Conservation (phyloP, 768 basidiomycete genomes). For the Dendrothele bispora region DNA sequence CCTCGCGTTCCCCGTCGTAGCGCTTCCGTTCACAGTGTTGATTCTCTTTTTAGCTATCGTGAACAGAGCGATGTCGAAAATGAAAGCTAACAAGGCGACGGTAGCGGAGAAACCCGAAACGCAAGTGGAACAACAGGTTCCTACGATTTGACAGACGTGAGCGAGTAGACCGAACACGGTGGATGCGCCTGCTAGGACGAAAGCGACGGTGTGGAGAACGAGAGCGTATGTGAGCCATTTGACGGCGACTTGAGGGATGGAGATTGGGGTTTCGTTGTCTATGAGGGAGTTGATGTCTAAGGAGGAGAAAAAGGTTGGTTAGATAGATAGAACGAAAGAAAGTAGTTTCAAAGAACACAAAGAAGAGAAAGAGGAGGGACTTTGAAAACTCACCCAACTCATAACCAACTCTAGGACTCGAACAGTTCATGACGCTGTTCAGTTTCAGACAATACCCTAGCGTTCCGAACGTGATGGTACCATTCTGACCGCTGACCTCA, state of each 20-base stretch:
- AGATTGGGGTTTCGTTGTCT: conserved; percentile 58
- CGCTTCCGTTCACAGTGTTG: conserved; percentile 73
- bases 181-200: conserved; percentile 70
- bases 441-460: conserved; percentile 83
- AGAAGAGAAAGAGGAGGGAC: background rate
- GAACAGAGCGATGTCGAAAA: conserved; percentile 91
- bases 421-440: conserved; percentile 62
- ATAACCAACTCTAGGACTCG: conserved; percentile 82
- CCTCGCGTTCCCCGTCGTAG: conserved; percentile 81
- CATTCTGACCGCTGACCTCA: conserved; percentile 42
- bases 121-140: no score
- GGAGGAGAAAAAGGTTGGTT: no score
- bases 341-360: conserved; percentile 6
- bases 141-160: conserved; percentile 82
- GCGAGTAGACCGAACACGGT: conserved; percentile 84
- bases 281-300: conserved; percentile 84
- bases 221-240: conserved; percentile 94
- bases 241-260: conserved; percentile 82
- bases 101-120: conserved; percentile 79
- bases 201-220: conserved; percentile 87
- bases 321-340: no score
- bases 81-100: conserved; percentile 81
- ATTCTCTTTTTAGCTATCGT: conserved; percentile 85
- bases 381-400: conserved; percentile 69
- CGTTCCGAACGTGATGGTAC: conserved; percentile 80